Percentiles rank a stretch among this genome's conserved stretches.
Evolutionary conservation across 768 basidiomycete species (phyloP).

Genomic region (Fibroporia radiculosa): DNA sequence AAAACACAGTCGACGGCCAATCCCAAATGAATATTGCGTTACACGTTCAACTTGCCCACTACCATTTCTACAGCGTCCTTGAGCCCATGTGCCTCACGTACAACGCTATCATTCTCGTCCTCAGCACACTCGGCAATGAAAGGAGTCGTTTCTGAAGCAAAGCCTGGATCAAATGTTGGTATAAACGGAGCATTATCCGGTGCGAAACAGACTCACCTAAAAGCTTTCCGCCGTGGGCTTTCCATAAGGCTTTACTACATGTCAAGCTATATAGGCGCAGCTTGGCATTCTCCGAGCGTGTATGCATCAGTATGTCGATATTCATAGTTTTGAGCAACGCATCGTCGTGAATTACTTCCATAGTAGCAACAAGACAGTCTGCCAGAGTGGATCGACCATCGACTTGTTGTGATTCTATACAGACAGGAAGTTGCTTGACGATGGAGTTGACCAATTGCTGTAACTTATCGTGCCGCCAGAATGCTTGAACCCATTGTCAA

Average conservation of each 20-base stretch:
- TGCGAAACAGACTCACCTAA: constrained; percentile 41
- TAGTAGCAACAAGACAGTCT: constrained; percentile 47
- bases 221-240: constrained; percentile 63
- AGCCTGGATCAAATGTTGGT: constrained; percentile 38
- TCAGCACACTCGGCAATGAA: constrained; percentile 85
- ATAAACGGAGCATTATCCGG: too few species aligned
- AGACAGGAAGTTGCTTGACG: constrained; percentile 57
- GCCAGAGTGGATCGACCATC: constrained; percentile 35
- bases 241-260: constrained; percentile 72
- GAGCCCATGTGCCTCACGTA: constrained; percentile 57
- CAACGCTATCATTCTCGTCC: constrained; percentile 82
- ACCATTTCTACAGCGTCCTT: constrained; percentile 66
- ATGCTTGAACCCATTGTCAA: constrained; percentile 37
- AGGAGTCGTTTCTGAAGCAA: constrained; percentile 72
- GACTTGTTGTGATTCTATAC: constrained; percentile 26
- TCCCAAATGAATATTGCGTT: too few species aligned
- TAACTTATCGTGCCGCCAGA: constrained; percentile 85
- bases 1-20: too few species aligned
- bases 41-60: constrained; percentile 46
- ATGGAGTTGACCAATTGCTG: constrained; percentile 51
- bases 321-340: constrained; percentile 72
- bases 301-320: constrained; percentile 78
- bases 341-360: constrained; percentile 49
- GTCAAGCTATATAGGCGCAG: constrained; percentile 65
- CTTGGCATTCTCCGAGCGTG: constrained; percentile 70